Base-by-base conservation (phyloP, 768 basidiomycete species). In the Coprinellus aureogranulatus region DNA sequence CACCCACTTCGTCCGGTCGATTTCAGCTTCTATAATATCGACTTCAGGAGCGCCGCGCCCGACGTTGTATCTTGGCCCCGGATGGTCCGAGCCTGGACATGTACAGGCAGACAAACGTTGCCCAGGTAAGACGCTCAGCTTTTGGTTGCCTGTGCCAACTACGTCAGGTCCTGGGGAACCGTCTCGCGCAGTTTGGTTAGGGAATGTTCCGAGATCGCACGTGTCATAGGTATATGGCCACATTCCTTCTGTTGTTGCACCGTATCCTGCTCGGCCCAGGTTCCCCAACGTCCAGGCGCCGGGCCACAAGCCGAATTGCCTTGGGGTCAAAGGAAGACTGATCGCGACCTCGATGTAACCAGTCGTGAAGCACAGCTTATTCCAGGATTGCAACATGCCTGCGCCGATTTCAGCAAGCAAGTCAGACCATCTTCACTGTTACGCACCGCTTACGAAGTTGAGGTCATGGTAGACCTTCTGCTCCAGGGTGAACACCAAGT, bases 41-140 rank as follows among this genome's bases (percentile, higher is more conserved):
- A 97, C 92, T 75, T 98, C 95, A 0, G 94, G 94, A 1, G 87
- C 89, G 31, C 84, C 84, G 40, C 94, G 84, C 9, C 92, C 92
- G 18, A 70, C 74, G 23, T 70, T 76, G 57, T 79, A 76, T 57
- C 64, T 77, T 2, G 94, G 94, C 9, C 94, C 94, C 9, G 94
- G 94, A 68, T 98, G 94, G 62, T 92, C 90, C n/a, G 84, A 82
- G 12, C 83, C 85, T 0, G 87, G 72, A 68, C 94, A 98, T 1
- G 92, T 94, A 71, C 94, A 98, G 0, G 92, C 81, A 1, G 90
- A 90, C 8, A 91, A 70, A 41, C 86, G 80, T 67, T 97, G 95
- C 0, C 94, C 95, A 10, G 92, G 90, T 14, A 93, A 81, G 65
- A 77, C 90, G 48, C 90, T 93, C 14, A 98, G 70, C 6, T 77